Evolutionary conservation across 805 yeast genomes (phyloP), one percentile per base, ranked within the genome.

Genomic region (Dipodascopsis tothii): DNA sequence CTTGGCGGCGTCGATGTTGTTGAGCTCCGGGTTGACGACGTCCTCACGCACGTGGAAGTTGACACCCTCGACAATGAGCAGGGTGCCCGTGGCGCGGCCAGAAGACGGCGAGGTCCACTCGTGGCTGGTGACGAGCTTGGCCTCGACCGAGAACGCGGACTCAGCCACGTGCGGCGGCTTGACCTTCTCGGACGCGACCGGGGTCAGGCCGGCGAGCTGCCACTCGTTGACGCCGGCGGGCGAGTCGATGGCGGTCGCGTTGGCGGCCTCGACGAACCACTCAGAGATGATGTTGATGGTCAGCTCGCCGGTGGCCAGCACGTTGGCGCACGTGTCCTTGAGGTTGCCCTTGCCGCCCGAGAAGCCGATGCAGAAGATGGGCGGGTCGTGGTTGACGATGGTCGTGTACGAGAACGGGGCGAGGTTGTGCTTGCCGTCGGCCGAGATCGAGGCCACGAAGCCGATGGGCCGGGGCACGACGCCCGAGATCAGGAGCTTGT

Each of bases 251-350:
- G 72, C 60, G 9, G 75, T 59, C 45, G 61, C 70, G 55, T 79
- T 77, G 5, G 82, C 80, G 20, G 82, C 83, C 47, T 78, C 83
- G 21, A 71, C 60, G 50, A 77, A 74, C 81, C 81, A 78, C 58
- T 79, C 84, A 41, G 76, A 66, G 35, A 78, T 68, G 37, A 78
- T 66, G 56, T 72, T 78, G 52, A 78, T 68, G 17, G 80, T 73
- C 41, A 71, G 66, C 54, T 78, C 84, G 3, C 60, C 63, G 2
- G 78, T 75, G 20, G 70, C 75, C 20, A 73, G 54, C 16, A 78
- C 55, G 54, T 77, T 77, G 5, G 46, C 51, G 42, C 65, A 61
- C 3, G 81, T 68, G 57, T 78, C 81, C 57, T 78, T 78, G 16
- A 11, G 28, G 5, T 6, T 5, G 9, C 38, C 38, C 5, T 5